A percentile compares a stretch with the other conserved stretches of the same genome.
Conservation (phyloP, 148 eudicot species). For the Fagopyrum tataricum region DNA sequence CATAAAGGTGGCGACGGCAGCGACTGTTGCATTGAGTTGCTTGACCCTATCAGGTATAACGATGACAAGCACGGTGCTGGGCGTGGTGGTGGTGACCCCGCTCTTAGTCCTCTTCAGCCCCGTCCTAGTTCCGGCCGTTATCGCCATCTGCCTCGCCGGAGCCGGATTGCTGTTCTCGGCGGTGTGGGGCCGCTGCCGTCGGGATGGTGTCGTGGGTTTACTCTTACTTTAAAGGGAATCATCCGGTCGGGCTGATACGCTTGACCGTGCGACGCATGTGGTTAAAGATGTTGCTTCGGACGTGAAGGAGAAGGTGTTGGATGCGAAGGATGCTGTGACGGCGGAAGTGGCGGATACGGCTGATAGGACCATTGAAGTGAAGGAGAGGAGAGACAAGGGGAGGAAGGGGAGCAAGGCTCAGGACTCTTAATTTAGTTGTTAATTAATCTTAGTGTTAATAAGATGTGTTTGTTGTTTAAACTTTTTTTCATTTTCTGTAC, state of each 20-base stretch:
- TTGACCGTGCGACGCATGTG: neutral
- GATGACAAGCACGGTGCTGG: conserved; percentile 1
- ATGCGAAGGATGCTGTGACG: neutral
- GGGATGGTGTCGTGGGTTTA: neutral
- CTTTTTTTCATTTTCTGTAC: neutral
- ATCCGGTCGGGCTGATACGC: neutral
- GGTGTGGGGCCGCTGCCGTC: neutral
- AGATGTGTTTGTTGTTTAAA: neutral
- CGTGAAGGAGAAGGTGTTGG: neutral
- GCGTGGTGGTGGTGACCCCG: neutral
- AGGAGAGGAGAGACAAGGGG: neutral
- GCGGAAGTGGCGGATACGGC: neutral
- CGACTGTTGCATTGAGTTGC: neutral
- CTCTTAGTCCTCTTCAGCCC: conserved; percentile 7
- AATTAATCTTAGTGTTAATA: neutral
- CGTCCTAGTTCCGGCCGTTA: neutral
- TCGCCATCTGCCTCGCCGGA: neutral
- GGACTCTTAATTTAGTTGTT: neutral
- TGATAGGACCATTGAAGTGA: neutral
- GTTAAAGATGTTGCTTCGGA: neutral
- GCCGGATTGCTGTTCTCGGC: neutral
- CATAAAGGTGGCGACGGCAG: conserved; percentile 5
- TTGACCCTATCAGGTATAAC: neutral
- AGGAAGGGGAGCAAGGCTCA: conserved; percentile 6
- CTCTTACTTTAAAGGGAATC: conserved; percentile 1